Evolutionary conservation across 345 rosid genomes (phyloP).

Genomic region (Rhizophora apiculata): DNA sequence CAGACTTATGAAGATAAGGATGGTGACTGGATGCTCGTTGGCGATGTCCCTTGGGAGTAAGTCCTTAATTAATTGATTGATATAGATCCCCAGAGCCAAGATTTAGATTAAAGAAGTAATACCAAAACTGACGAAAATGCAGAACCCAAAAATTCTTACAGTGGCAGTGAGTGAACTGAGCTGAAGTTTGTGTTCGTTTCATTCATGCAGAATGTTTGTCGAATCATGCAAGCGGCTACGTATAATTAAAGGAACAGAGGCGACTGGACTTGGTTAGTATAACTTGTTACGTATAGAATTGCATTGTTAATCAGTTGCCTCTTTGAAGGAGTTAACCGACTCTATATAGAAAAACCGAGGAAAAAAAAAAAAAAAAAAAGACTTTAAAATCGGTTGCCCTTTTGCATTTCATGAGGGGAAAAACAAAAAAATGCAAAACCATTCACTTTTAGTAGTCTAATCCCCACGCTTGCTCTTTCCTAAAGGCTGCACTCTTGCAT

Average conservation of each 20-base stretch:
- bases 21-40: slow-evolving; percentile 96
- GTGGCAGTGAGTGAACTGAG: neutral
- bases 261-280: slow-evolving; percentile 65
- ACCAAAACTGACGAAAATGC: neutral
- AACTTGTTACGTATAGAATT: neutral
- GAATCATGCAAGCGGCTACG: slow-evolving; percentile 87
- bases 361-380: too few species aligned
- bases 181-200: neutral
- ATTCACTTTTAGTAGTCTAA: too few species aligned
- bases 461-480: neutral
- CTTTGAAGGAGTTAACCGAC: too few species aligned
- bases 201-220: slow-evolving; percentile 68
- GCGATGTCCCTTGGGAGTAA: slow-evolving; percentile 97
- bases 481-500: neutral
- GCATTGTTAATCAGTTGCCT: neutral
- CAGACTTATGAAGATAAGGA: slow-evolving; percentile 94
- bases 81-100: neutral
- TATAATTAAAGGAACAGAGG: slow-evolving; percentile 82
- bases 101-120: neutral
- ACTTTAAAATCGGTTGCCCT: too few species aligned
- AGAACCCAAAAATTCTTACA: neutral
- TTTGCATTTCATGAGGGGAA: too few species aligned
- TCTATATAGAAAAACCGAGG: too few species aligned
- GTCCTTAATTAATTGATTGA: slow-evolving; percentile 6
- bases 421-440: too few species aligned